These are phyloP conservation scores for Plasmodium cynomolgi DNA, from an alignment of 169 alveolate species.

Conservation along the genomic window DNA sequence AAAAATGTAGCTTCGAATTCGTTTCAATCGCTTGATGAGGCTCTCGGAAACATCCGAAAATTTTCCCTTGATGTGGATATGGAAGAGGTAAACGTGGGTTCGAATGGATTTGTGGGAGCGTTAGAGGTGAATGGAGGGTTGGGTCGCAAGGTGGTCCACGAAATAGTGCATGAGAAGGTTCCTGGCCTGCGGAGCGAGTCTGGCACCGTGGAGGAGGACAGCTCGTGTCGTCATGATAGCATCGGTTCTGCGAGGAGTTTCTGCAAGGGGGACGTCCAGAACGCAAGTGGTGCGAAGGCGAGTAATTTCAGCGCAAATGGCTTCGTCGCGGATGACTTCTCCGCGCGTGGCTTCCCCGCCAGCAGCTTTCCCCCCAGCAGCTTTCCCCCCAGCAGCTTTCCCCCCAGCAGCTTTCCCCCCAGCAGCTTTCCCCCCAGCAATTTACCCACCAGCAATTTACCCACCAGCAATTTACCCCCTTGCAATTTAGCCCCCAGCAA, in stretches of 20 bases:
- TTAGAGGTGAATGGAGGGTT: background rate
- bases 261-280: background rate
- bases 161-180: background rate
- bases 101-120: background rate
- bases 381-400: background rate
- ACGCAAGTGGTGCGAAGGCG: background rate
- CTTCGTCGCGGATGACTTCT: background rate
- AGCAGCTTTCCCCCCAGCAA: background rate
- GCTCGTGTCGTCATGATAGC: background rate
- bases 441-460: background rate
- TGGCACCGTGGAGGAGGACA: background rate
- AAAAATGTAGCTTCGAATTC: constrained; percentile 27
- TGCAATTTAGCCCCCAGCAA: no score
- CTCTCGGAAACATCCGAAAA: background rate
- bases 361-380: background rate
- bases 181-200: background rate
- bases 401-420: background rate
- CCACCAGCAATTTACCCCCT: no score
- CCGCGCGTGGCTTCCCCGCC: background rate
- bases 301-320: background rate
- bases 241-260: background rate
- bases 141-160: background rate
- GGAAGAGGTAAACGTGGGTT: background rate
- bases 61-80: background rate
- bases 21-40: constrained; percentile 18